Base-by-base conservation (phyloP, 306 rosid species). In the Vigna unguiculata region DNA sequence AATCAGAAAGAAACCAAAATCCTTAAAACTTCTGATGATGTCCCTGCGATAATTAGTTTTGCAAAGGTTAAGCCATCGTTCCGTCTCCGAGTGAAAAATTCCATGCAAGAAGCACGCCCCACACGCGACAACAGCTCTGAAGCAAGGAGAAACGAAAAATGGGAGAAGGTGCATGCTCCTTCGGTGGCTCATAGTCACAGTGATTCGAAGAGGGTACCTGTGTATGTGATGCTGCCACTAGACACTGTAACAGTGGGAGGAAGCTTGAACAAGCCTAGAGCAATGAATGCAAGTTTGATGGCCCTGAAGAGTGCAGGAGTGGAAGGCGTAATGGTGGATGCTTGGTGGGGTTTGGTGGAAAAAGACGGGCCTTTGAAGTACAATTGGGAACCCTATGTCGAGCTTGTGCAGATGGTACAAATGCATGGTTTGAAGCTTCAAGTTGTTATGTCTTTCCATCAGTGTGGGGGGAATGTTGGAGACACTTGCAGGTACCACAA, bases 391-490 rank as follows among this genome's bases (percentile, higher is more conserved):
- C 88, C 90, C 54, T 96, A 92, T 75, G 96, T 87, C 16, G 97
- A 96, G 82, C 97, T 96, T 55, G 91, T 96, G 47, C 89, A 86
- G 55, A 85, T 96, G 98, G 98, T 89, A 3, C 91, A 96, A 45
- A 84, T 74, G 78, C 97, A 89, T 77, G 99, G 99, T 79, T 80
- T 96, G 87, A 96, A 92, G 87, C 90, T 96, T 65, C 98, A 92
- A 78, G 91, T 87, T 57, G 99, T 89, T n/a, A 92, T 96, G 99
- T 92, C 98, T 63, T 96, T 96, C 78, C 99, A 92, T 81, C 97
- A 96, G 87, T 92, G 99, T 78, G 99, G 99, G 69, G 99, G 98
- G 66, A 96, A 96, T 83, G 99, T 96, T 52, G 99, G 99, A 81
- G 99, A 96, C 82, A 83, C 93, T 16, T 96, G 97, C 98, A 88